phyloP scores from a whole-genome alignment of 2,329 filamentous ascomycete species.

The Nannizziopsis barbatae region DNA sequence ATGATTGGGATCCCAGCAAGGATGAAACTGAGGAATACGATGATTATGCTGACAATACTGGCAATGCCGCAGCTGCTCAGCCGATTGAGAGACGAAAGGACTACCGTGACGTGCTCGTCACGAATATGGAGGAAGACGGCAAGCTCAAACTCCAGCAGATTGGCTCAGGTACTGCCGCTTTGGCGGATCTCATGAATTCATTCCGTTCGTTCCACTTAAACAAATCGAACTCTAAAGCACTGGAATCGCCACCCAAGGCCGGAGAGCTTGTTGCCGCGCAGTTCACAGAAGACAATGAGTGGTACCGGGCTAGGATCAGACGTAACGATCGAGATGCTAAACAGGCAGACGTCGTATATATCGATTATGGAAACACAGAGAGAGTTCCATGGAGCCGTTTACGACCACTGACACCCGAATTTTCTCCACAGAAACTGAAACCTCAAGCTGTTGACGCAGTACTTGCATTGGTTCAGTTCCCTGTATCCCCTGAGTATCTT shows the following conservation, averaged over 20 bases:
- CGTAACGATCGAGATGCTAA: constrained; percentile 86
- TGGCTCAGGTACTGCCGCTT: constrained; percentile 69
- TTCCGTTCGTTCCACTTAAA: constrained; percentile 88
- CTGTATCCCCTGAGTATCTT: constrained; percentile 70
- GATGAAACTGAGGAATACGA: constrained; percentile 54
- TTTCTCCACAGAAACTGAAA: constrained; percentile 69
- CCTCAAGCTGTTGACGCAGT: constrained; percentile 78
- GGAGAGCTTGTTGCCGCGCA: constrained; percentile 85
- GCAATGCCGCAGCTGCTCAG: constrained; percentile 41
- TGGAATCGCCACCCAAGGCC: constrained; percentile 69
- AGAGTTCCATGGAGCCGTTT: constrained; percentile 74
- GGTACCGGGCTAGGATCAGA: constrained; percentile 86
- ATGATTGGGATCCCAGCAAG: constrained; percentile 84
- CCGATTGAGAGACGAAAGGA: constrained; percentile 61
- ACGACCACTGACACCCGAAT: constrained; percentile 67
- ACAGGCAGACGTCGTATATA: constrained; percentile 80
- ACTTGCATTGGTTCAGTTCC: constrained; percentile 81
- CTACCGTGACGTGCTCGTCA: constrained; percentile 88
- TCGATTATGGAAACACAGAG: constrained; percentile 95
- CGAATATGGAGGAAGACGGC: constrained; percentile 71
- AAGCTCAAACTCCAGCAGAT: constrained; percentile 86
- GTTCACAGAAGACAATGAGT: constrained; percentile 79
- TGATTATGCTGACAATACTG: constrained; percentile 38
- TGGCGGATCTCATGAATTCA: constrained; percentile 78
- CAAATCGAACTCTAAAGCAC: constrained; percentile 62